phyloP scores from a whole-genome alignment of 225 moss, liverwort and hornwort species.

The Pseudoscleropodium purum region DNA sequence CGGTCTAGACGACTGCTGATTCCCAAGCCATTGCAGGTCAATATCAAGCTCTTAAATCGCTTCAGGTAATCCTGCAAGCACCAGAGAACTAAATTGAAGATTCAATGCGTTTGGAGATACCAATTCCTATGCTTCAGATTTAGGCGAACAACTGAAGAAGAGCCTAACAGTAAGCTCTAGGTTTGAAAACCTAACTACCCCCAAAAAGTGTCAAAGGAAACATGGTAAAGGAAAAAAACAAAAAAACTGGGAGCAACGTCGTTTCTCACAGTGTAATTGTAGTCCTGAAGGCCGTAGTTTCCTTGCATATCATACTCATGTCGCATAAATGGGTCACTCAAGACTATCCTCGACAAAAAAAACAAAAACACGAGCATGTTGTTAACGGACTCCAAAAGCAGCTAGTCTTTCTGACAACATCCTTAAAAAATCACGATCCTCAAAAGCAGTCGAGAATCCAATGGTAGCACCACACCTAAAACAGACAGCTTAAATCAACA shows the following conservation, averaged over 20 bases:
- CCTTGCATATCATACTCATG: slow-evolving; percentile 85
- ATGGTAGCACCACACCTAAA: not conserved
- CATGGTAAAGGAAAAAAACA: not conserved
- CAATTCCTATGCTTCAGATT: not conserved
- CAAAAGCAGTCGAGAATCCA: not conserved
- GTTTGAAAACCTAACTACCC: not conserved
- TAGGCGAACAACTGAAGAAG: not conserved
- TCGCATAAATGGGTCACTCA: slow-evolving; percentile 89
- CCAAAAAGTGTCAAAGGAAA: not conserved
- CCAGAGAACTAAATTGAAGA: not conserved
- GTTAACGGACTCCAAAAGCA: not conserved
- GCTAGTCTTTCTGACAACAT: not conserved
- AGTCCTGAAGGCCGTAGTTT: slow-evolving; percentile 73
- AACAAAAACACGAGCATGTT: slow-evolving; percentile 1
- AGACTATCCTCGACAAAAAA: slow-evolving; percentile 35
- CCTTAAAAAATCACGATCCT: not conserved
- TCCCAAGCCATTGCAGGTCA: slow-evolving; percentile 94
- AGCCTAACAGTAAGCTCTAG: not conserved
- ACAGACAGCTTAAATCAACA: not conserved
- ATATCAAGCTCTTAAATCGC: slow-evolving; percentile 88
- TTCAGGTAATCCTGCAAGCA: slow-evolving; percentile 76
- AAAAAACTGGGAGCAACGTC: not conserved
- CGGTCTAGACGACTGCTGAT: slow-evolving; percentile 62
- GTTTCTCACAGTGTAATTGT: slow-evolving; percentile 74
- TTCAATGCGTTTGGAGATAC: not conserved